Evolutionary conservation across 345 rosid genomes (phyloP), one percentile per base, ranked within the genome.

Genomic region (Jatropha curcas): DNA sequence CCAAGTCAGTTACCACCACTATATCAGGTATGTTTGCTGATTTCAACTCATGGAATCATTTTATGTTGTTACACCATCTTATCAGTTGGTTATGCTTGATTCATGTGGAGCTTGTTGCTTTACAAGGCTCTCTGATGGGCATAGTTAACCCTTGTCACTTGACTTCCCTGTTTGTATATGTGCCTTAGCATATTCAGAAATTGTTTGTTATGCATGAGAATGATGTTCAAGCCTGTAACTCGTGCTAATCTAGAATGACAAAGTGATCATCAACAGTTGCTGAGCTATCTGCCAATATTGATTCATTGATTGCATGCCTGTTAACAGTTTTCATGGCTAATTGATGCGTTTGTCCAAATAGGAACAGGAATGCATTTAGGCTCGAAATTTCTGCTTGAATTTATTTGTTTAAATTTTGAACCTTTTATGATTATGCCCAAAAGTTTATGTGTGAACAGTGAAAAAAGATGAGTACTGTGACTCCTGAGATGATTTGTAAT

Each of bases 21-120:
- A 46, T 92, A 89, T 79, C 97, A 88, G 89, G 98, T 89, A 66
- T 67, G 11, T 28, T 57, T 63, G 43, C 2, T 48, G 53, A 22
- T 62, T 24, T 48, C 45, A 48, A 52, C 51, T 64, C 33, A 22
- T 51, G 7, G 4, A 70, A 46, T 52, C 7, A 59, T 70, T 58
- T 9, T 33, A 20, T 24, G 52, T 60, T 61, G 59, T 17, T 4
- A 20, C 28, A 13, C 9, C 60, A 9, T 41, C 27, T 39, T 16
- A 41, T 48, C 34, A 30, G 27, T 6, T 60, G 52, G 14, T 60
- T n/a, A 10, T 46, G 9, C 43, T 19, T 55, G 33, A 60, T 35
- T 5, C 50, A 22, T 69, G 55, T 39, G 9, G n/a, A 12, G 22
- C 30, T 5, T 65, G 45, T 45, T 28, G 56, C 43, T 31, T 28